Conservation (phyloP, 768 basidiomycete species). For the Boletus reticuloceps region DNA sequence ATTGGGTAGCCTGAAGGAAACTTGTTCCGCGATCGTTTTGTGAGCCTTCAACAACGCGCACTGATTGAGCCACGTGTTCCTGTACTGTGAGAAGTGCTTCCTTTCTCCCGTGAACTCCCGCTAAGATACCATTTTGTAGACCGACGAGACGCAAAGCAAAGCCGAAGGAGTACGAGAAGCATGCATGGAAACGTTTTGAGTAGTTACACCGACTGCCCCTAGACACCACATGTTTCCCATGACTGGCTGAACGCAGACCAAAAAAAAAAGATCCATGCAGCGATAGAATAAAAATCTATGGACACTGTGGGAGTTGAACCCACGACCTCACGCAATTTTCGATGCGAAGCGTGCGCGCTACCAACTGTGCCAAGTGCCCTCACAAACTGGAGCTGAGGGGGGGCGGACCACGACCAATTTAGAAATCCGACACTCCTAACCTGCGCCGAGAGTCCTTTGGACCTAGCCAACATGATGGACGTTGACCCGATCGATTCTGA, state of each 20-base stretch:
- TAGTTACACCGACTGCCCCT: constrained; percentile 4
- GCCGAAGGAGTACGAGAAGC: constrained; percentile 70
- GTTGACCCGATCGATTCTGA: constrained; percentile 29
- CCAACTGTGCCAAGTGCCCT: constrained; percentile 40
- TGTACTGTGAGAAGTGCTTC: constrained; percentile 52
- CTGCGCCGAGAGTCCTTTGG: background rate
- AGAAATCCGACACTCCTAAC: background rate
- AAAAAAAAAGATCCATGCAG: no score
- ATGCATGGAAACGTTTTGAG: constrained; percentile 76
- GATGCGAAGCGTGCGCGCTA: constrained; percentile 61
- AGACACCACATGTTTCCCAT: no score
- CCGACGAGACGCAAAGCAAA: constrained; percentile 38
- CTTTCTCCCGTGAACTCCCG: constrained; percentile 10
- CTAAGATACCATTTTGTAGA: constrained; percentile 9
- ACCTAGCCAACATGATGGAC: constrained; percentile 24
- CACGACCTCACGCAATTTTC: constrained; percentile 51
- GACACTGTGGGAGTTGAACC: constrained; percentile 49
- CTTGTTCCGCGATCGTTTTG: constrained; percentile 84
- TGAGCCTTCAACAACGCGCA: constrained; percentile 84
- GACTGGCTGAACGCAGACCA: no score
- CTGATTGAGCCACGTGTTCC: constrained; percentile 84
- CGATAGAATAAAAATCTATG: constrained; percentile 10
- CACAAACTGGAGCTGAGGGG: fast-evolving
- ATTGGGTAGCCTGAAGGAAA: constrained; percentile 82
- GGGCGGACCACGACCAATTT: fast-evolving